phyloP scores from a whole-genome alignment of 345 rosid genomes.

The Citropsis articulata region DNA sequence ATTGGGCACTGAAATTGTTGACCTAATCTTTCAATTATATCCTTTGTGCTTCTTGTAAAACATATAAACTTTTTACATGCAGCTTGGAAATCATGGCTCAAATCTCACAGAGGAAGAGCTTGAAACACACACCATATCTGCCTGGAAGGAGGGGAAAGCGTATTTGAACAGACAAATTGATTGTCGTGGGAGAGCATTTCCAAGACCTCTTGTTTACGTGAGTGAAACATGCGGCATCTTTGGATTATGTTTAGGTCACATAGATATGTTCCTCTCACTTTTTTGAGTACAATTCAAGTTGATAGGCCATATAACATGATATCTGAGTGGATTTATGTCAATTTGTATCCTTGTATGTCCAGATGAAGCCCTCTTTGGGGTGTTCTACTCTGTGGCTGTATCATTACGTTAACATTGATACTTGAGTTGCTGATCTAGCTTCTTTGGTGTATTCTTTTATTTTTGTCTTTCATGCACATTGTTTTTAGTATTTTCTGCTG shows the following conservation, averaged over 20 bases:
- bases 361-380: background rate
- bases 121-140: conserved; percentile 59
- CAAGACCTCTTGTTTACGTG: conserved; percentile 60
- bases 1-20: background rate
- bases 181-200: conserved; percentile 37
- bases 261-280: background rate
- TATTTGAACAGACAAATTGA: conserved; percentile 41
- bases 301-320: background rate
- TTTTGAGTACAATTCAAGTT: background rate
- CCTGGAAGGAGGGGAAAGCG: conserved; percentile 57
- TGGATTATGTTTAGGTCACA: background rate
- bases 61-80: conserved; percentile 21
- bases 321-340: background rate
- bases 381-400: background rate
- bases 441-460: conserved; percentile 1
- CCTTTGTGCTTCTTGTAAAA: background rate
- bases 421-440: background rate
- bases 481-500: background rate
- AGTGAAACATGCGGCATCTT: conserved; percentile 23
- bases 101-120: conserved; percentile 83
- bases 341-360: background rate
- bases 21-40: background rate
- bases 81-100: conserved; percentile 75
- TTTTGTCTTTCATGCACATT: background rate
- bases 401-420: background rate